phyloP scores from a whole-genome alignment of 1,139 yeast genomes.

The Suhomyces panamericanus region DNA sequence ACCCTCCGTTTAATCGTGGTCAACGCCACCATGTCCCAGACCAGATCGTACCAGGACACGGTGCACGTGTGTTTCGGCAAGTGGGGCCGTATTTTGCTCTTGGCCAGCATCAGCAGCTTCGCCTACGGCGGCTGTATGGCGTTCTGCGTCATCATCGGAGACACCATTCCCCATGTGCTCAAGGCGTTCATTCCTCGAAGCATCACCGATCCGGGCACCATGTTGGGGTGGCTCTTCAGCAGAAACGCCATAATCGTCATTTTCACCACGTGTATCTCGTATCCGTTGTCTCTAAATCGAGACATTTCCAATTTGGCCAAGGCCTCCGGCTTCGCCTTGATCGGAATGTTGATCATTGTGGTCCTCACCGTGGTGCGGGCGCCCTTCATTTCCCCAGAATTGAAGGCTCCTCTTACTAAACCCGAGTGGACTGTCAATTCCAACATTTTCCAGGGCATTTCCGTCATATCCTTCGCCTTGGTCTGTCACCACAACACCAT shows the following conservation, averaged over 20 bases:
- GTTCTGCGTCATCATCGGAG: conserved; percentile 91
- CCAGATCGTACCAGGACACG: conserved; percentile 82
- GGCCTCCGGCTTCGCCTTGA: conserved; percentile 82
- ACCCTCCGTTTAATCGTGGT: conserved; percentile 76
- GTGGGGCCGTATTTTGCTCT: conserved; percentile 63
- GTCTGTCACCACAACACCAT: conserved; percentile 95
- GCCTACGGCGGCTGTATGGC: conserved; percentile 97
- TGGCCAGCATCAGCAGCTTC: conserved; percentile 79
- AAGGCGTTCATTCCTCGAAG: conserved; percentile 61
- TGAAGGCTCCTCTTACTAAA: conserved; percentile 48
- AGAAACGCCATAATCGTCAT: conserved; percentile 69
- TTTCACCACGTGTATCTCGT: conserved; percentile 72
- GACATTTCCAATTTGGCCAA: conserved; percentile 86
- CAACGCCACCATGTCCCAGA: conserved; percentile 75
- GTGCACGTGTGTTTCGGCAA: conserved; percentile 79
- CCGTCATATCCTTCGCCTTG: conserved; percentile 89
- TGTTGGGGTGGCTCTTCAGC: conserved; percentile 54
- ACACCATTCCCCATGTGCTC: conserved; percentile 88
- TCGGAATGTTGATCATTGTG: conserved; percentile 82
- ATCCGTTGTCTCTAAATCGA: conserved; percentile 76
- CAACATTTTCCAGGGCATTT: conserved; percentile 81
- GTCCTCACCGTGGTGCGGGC: conserved; percentile 72
- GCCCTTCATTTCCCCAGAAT: conserved; percentile 52
- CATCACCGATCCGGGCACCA: conserved; percentile 35
- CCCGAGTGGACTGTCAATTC: conserved; percentile 58